Base-by-base conservation (phyloP, 345 rosid genomes). In the Camelina sativa region DNA sequence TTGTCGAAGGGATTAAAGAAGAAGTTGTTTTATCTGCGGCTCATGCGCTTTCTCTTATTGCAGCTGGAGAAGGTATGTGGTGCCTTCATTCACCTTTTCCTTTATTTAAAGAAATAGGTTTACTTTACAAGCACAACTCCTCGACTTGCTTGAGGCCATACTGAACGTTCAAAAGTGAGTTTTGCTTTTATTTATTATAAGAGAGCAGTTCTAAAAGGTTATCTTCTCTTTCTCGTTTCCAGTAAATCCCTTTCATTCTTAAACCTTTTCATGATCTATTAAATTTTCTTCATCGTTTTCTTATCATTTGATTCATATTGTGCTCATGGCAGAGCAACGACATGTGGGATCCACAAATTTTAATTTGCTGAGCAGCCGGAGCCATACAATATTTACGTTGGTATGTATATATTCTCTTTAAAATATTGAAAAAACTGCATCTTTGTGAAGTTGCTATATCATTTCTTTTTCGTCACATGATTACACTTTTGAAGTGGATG, bases 11-110 rank as follows among this genome's bases (percentile, higher is more conserved):
- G 75, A 76, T 96, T 66, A 92, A 96, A 87, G 96, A 96, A 79
- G 99, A 96, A 88, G 99, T 92, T 80, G 99, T 96, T 22, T 79
- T 96, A 79, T 96, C 99, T 72, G 96, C 99, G 77, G 99, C 98
- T 65, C 99, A 96, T 83, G 94, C 90, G 28, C 98, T 96, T 55
- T 96, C 99, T 61, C 89, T 96, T 76, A 92, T 96, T 69, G 99
- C 99, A 37, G 92, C 99, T 79, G 99, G 99, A 77, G 99, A 96
- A 96, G 99, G 99, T 86, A 71, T 75, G 80, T 37, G 61, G 72
- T 60, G 65, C 63, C 54, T 52, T 64, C 43, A 61, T 52, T 64
- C 43, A 61, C 74, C 22, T 73, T 69, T 76, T 71, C 65, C 55
- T 58, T 62, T 62, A 77, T 66, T 57, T 52, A 20, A 63, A 58